phyloP scores from a whole-genome alignment of 495 filamentous ascomycete genomes.

The Talaromyces borbonicus region DNA sequence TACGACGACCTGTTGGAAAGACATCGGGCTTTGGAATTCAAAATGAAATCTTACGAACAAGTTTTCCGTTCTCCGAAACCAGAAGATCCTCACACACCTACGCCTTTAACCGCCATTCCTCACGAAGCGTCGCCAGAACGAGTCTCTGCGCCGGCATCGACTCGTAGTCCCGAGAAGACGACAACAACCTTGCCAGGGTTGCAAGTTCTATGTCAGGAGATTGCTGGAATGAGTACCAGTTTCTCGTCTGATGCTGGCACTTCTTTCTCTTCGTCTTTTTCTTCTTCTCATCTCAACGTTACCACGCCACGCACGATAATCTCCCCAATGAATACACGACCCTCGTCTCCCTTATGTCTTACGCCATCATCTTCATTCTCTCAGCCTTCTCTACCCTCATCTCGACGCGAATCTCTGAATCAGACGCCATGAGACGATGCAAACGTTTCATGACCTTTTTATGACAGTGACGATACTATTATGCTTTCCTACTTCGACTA shows the following conservation, averaged over 20 bases:
- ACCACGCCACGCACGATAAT: constrained; percentile 21
- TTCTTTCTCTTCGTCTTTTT: constrained; percentile 2
- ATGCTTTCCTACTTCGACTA: too few species aligned
- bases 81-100: constrained; percentile 23
- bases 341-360: constrained; percentile 31
- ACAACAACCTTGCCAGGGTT: constrained; percentile 32
- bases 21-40: constrained; percentile 30
- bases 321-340: constrained; percentile 27
- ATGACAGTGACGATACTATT: constrained; percentile 16
- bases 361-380: constrained; percentile 12
- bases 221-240: constrained; percentile 20
- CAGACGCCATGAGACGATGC: constrained; percentile 17
- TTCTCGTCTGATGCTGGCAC: neutral
- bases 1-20: constrained; percentile 29
- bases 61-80: constrained; percentile 31
- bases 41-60: constrained; percentile 31
- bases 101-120: constrained; percentile 18
- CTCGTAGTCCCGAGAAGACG: constrained; percentile 17
- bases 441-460: constrained; percentile 7
- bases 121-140: constrained; percentile 12
- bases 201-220: constrained; percentile 31
- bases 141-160: neutral
- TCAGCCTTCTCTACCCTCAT: constrained; percentile 19
- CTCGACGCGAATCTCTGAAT: constrained; percentile 24
- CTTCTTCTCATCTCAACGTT: constrained; percentile 20